Evolutionary conservation across 2,329 filamentous ascomycete species (phyloP), one percentile per base, ranked within the genome.

Genomic region (Talaromyces sp.): DNA sequence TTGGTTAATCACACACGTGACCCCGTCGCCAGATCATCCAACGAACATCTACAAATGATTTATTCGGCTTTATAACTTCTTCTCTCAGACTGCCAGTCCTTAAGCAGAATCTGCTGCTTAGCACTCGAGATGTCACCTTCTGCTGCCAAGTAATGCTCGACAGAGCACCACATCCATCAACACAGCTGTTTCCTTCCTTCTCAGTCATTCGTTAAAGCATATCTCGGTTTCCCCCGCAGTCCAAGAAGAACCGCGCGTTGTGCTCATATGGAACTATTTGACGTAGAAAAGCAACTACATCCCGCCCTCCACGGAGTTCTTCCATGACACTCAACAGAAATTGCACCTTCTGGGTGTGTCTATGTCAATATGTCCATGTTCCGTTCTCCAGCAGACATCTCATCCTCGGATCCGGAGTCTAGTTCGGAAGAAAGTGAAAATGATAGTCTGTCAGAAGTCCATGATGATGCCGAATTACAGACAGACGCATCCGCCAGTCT

Each of bases 351-450:
- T 53, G 31, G 51, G 48, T 31, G 50, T 56, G 21, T 39, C 17
- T 22, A 50, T 39, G 28, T 52, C 60, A 69, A 60, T 4, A 74
- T 75, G 71, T 75, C 73, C 19, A 69, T 76, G 68, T 76, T 76
- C 60, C 69, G 68, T 56, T 69, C 73, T 53, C 67, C 73, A 31
- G 68, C 68, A 25, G 74, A 76, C 15, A 65, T 70, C 35, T 70
- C 72, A 6, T 74, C 71, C 6, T 75, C 72, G 4, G 70, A 72
- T 43, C 66, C 69, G 9, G 65, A 70, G 51, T 68, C 66, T 4
- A 66, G 61, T n/a, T 66, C 66, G 0, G 66, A 65, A 50, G 64
- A 64, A 50, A 63, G 52, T 37, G 63, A 69, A 10, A 39, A 56
- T 43, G 46, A 53, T 9, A 51, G 37, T 41, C 15, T 33, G 25